Evolutionary conservation across 192 early-diverging fungal species (phyloP).

Genomic region (Jimgerdemannia flammicorona): DNA sequence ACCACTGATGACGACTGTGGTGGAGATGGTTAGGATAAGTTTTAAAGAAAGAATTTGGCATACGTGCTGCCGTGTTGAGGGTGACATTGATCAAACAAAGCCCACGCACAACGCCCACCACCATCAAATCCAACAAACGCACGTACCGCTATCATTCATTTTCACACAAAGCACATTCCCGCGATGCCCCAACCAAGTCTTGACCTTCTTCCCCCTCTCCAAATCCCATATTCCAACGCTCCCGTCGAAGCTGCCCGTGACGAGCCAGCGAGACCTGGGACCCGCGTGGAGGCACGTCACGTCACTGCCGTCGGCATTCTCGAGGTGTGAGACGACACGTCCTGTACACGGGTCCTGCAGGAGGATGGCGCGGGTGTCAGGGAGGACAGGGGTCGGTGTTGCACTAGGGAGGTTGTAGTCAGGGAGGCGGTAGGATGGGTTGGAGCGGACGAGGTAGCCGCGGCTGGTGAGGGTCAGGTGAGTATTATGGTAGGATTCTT

Average conservation of each 20-base stretch:
- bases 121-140: background rate
- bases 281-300: constrained; percentile 40
- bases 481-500: constrained; percentile 19
- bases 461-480: background rate
- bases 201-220: constrained; percentile 15
- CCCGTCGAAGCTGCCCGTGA: constrained; percentile 44
- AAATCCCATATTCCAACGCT: constrained; percentile 42
- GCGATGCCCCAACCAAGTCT: constrained; percentile 38
- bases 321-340: background rate
- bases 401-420: background rate
- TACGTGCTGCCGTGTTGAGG: too few species aligned
- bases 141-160: constrained; percentile 45
- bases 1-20: constrained; percentile 29
- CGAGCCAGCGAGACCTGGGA: constrained; percentile 25
- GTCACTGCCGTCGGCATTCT: constrained; percentile 9
- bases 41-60: constrained; percentile 1
- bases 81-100: background rate
- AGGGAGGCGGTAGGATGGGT: constrained; percentile 12
- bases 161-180: constrained; percentile 42
- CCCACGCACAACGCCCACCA: too few species aligned
- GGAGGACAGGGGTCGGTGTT: background rate
- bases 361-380: background rate
- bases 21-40: background rate
- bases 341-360: constrained; percentile 10
- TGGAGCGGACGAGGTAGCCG: constrained; percentile 19